Percentiles rank a stretch among this genome's conserved stretches.
Conservation (phyloP, 805 yeast genomes). For the Yarrowia sp. region DNA sequence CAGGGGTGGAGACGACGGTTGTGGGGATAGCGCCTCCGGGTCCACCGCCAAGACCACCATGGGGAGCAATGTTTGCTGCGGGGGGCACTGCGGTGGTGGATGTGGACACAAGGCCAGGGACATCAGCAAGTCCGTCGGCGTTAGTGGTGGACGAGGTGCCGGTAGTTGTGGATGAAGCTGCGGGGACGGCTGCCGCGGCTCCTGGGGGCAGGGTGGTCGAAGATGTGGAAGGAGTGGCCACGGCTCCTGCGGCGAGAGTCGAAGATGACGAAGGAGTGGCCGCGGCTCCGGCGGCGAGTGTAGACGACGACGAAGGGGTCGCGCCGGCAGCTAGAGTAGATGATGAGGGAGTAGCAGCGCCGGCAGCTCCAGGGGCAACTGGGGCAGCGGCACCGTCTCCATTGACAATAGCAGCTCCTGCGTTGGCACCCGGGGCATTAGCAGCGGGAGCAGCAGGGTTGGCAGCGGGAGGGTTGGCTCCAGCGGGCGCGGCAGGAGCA, state of each 20-base stretch:
- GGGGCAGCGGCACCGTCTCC: constrained; percentile 1
- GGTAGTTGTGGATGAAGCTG: constrained; percentile 5
- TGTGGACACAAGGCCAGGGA: constrained; percentile 28
- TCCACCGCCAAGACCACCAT: constrained; percentile 42
- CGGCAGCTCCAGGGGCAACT: constrained; percentile 4
- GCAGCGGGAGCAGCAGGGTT: constrained; percentile 10
- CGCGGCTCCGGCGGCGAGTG: constrained; percentile 1
- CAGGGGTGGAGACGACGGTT: constrained; percentile 41
- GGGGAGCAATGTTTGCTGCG: constrained; percentile 39
- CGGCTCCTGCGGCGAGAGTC: constrained; percentile 19
- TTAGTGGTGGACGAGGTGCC: constrained; percentile 14
- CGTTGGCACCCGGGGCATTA: not conserved
- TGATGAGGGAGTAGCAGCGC: not conserved
- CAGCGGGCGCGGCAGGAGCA: constrained; percentile 9
- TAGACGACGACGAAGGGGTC: constrained; percentile 8
- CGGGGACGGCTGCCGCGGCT: constrained; percentile 5
- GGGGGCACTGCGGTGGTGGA: constrained; percentile 39
- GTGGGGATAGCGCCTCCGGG: constrained; percentile 41
- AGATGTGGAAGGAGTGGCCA: constrained; percentile 9
- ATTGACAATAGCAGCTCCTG: constrained; percentile 11
- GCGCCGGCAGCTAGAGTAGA: constrained; percentile 6
- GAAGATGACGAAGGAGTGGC: constrained; percentile 4
- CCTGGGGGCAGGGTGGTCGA: constrained; percentile 4
- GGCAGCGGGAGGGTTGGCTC: constrained; percentile 18
- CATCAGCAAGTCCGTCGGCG: constrained; percentile 10